Percentiles rank a stretch among this genome's conserved stretches.
Conservation (phyloP, 176 grass and related monocot genomes). For the Phyllostachys edulis region DNA sequence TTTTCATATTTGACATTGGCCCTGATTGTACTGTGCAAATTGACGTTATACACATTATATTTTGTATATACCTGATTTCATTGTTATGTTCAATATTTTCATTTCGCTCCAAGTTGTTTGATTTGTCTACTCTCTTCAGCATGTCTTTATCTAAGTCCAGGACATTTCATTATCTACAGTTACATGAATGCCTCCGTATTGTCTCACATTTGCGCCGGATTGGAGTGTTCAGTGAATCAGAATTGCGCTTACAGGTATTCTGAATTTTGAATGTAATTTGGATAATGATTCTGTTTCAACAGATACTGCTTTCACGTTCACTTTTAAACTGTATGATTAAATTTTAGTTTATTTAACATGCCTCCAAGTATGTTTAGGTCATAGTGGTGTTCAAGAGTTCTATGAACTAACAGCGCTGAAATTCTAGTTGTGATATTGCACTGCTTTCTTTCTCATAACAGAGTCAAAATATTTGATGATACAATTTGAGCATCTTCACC, state of each 20-base stretch:
- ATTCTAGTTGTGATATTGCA: background rate
- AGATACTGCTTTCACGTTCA: background rate
- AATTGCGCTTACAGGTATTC: conserved; percentile 87
- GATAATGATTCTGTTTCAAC: background rate
- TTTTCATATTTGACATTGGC: background rate
- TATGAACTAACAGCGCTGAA: background rate
- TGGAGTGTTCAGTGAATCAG: conserved; percentile 87
- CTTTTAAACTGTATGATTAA: background rate
- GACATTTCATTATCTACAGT: conserved; percentile 60
- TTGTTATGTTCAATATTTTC: background rate
- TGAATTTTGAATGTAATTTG: background rate
- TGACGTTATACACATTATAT: background rate
- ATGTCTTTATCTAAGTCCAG: background rate
- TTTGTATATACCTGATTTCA: background rate
- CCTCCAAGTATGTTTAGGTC: background rate
- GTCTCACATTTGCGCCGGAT: conserved; percentile 86
- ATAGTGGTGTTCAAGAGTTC: background rate
- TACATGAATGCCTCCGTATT: conserved; percentile 81
- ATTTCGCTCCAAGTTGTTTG: background rate
- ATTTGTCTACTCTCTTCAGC: background rate
- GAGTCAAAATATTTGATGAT: conserved; percentile 4
- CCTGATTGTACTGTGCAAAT: background rate
- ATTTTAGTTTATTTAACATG: background rate
- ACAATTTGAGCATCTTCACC: conserved; percentile 1
- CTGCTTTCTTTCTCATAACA: conserved; percentile 1